phyloP scores from a whole-genome alignment of 768 basidiomycete species.

The Calocera viscosa region DNA sequence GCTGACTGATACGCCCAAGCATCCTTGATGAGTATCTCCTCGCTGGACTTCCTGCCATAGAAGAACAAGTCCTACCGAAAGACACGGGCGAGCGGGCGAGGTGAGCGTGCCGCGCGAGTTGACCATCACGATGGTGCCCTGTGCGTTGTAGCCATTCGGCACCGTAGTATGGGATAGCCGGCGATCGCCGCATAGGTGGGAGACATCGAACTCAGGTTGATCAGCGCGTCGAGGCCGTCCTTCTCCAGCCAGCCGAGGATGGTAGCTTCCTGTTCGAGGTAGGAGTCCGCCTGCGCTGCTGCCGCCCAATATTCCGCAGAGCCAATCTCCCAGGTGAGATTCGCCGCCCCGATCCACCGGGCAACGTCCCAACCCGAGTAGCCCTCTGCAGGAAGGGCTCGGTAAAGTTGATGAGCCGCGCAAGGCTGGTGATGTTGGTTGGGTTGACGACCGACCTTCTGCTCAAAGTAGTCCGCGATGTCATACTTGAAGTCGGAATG shows the following conservation, averaged over 20 bases:
- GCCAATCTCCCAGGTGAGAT: not conserved
- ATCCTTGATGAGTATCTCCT: no score
- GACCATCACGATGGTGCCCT: not conserved
- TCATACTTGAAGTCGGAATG: not conserved
- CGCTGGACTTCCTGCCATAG: no score
- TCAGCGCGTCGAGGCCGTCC: slow-evolving; percentile 10
- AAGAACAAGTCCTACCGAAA: no score
- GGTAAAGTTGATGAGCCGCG: not conserved
- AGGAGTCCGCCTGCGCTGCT: not conserved
- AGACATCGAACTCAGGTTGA: not conserved
- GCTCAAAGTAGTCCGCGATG: not conserved
- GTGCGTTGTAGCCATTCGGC: not conserved
- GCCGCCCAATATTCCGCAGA: not conserved
- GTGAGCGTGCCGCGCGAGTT: not conserved
- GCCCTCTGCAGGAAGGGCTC: not conserved
- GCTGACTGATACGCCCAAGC: no score
- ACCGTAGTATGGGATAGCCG: slow-evolving; percentile 7
- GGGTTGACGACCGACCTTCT: not conserved
- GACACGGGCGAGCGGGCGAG: no score
- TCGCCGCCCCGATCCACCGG: not conserved
- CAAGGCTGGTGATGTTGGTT: not conserved
- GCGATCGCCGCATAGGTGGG: slow-evolving; percentile 3
- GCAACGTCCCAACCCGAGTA: not conserved
- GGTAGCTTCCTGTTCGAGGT: not conserved
- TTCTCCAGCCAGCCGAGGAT: slow-evolving; percentile 2